These are phyloP conservation scores for Grosmannia clavigera DNA, from an alignment of 2,329 filamentous ascomycete genomes.

Conservation along the genomic window DNA sequence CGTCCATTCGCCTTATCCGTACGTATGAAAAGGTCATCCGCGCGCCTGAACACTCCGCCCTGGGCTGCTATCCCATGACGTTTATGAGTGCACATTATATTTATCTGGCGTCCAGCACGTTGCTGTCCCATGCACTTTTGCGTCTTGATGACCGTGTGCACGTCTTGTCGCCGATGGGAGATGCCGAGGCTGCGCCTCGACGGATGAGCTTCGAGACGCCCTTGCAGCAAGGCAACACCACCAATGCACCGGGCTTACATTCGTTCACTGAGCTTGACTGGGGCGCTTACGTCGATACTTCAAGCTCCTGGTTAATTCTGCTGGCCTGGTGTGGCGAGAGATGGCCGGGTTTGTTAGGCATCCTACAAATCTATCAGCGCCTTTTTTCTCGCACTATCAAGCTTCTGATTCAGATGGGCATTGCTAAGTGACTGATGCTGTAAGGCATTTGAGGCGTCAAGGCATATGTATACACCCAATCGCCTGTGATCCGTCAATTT, in stretches of 20 bases:
- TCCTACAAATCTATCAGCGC: conserved; percentile 8
- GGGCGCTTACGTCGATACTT: conserved; percentile 9
- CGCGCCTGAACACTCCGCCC: conserved; percentile 16
- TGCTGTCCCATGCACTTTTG: conserved; percentile 18
- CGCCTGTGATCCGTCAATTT: too few species aligned
- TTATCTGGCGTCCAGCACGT: conserved; percentile 18
- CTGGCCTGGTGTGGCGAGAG: conserved; percentile 11
- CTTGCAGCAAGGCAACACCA: not conserved
- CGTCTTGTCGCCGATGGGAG: conserved; percentile 12
- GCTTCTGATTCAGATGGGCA: conserved; percentile 4
- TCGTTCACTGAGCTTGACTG: conserved; percentile 6
- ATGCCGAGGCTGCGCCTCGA: not conserved
- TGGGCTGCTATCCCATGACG: conserved; percentile 19
- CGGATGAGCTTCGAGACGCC: not conserved
- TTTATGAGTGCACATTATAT: conserved; percentile 21
- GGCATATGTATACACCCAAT: too few species aligned
- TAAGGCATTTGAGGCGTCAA: not conserved
- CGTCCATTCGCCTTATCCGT: conserved; percentile 17
- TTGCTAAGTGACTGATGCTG: not conserved
- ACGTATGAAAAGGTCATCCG: conserved; percentile 19
- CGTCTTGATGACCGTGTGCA: conserved; percentile 16
- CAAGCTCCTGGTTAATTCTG: conserved; percentile 8
- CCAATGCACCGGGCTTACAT: not conserved
- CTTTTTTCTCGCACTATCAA: conserved; percentile 5
- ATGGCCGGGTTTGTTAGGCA: conserved; percentile 10